Percentiles rank a stretch among this genome's conserved stretches.
phyloP scores from a whole-genome alignment of 164 flowering plant species.

The Amborella trichopoda region DNA sequence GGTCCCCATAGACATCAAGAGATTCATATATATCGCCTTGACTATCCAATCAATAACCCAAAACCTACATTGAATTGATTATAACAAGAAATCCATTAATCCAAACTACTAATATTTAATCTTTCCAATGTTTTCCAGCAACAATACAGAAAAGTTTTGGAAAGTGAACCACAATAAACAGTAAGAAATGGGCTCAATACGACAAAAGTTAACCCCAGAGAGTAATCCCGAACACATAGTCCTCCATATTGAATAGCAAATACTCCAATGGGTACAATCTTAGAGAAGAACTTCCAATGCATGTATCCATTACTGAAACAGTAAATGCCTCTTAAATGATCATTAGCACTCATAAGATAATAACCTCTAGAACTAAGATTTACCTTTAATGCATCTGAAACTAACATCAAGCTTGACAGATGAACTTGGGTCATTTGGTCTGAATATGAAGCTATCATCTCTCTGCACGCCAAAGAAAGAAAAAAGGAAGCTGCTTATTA shows the following conservation, averaged over 20 bases:
- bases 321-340: not conserved
- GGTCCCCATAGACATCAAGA: too few relatives aligned
- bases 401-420: conserved; percentile 37
- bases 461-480: conserved; percentile 23
- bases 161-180: too few relatives aligned
- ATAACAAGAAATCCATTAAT: too few relatives aligned
- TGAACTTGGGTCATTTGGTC: conserved; percentile 54
- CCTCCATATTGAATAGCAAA: not conserved
- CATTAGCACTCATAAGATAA: not conserved
- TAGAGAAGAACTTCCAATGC: not conserved
- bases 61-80: too few relatives aligned
- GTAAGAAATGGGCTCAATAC: too few relatives aligned
- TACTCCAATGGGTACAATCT: not conserved
- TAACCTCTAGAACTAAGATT: not conserved
- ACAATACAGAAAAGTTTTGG: too few relatives aligned
- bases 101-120: too few relatives aligned
- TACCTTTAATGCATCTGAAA: conserved; percentile 55
- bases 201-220: not conserved
- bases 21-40: too few relatives aligned
- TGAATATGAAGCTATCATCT: conserved; percentile 41
- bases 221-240: not conserved
- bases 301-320: not conserved
- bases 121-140: too few relatives aligned
- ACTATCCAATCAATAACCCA: too few relatives aligned
- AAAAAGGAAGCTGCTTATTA: not conserved